Evolutionary conservation across 1,284 basidiomycete species (phyloP).

Genomic region (Leccinum cinnamomeum): DNA sequence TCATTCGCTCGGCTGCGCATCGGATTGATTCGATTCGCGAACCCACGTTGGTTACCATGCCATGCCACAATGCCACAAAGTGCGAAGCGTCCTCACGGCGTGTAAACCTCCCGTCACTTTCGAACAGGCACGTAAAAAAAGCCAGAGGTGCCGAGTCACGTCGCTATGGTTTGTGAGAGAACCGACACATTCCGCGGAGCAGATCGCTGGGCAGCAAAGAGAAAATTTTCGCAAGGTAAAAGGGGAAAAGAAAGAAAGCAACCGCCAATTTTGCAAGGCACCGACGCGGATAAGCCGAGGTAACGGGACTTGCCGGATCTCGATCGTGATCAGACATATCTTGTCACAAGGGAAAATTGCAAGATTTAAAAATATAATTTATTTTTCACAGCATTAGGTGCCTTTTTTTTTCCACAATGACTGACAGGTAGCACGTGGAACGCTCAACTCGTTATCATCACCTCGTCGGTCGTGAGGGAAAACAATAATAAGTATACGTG

Average conservation of each 20-base stretch:
- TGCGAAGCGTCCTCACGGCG: conserved; percentile 15
- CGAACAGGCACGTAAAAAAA: conserved; percentile 16
- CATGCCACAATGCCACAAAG: conserved; percentile 4
- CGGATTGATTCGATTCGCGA: background rate
- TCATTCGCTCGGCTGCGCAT: conserved; percentile 6
- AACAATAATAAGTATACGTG: conserved; percentile 15
- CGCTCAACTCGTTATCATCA: conserved; percentile 10
- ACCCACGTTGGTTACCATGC: conserved; percentile 13
- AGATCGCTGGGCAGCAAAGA: background rate
- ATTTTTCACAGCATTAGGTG: conserved; percentile 12
- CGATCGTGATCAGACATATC: conserved; percentile 19
- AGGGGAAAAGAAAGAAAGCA: background rate
- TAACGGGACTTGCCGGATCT: conserved; percentile 24
- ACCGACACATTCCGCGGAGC: conserved; percentile 6
- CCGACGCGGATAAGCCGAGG: conserved; percentile 20
- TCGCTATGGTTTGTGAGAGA: conserved; percentile 16
- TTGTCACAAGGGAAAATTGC: conserved; percentile 9
- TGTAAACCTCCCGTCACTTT: conserved; percentile 1
- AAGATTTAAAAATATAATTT: conserved; percentile 2
- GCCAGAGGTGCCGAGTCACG: conserved; percentile 5
- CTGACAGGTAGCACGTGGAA: conserved; percentile 12
- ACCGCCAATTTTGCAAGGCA: conserved; percentile 20
- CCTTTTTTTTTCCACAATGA: conserved; percentile 5
- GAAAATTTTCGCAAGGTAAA: background rate
- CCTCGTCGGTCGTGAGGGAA: conserved; percentile 6